Evolutionary conservation across 2,329 filamentous ascomycete genomes (phyloP).

Genomic region (Verticillium albo-atrum): DNA sequence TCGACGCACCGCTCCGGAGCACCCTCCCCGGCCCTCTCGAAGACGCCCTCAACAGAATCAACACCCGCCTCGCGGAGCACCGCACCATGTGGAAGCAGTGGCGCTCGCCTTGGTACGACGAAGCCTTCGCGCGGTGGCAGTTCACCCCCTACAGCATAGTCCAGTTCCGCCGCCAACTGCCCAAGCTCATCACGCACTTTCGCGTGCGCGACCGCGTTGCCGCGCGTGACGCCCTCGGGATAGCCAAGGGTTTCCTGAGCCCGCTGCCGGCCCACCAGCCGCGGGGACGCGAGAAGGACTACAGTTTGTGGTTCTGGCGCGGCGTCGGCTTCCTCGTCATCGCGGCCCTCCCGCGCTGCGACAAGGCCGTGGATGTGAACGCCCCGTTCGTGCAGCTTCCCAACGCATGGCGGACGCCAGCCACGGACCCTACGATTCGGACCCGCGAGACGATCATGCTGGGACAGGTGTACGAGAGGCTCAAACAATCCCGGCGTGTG

Average conservation of each 20-base stretch:
- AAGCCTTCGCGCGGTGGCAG: neutral
- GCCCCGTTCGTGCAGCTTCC: neutral
- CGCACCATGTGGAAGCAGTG: neutral
- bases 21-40: neutral
- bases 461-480: no score
- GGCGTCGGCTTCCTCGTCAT: neutral
- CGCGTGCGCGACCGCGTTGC: neutral
- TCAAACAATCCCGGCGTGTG: neutral
- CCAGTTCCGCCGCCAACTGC: neutral
- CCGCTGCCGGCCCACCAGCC: neutral
- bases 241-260: neutral
- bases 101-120: neutral
- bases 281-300: neutral
- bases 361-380: neutral
- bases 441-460: neutral
- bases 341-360: neutral
- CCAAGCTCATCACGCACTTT: neutral
- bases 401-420: neutral
- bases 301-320: neutral
- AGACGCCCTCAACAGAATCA: neutral
- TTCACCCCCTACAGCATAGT: neutral
- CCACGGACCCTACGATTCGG: neutral
- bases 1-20: neutral
- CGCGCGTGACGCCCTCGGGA: neutral
- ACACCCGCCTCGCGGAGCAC: neutral